phyloP scores from a whole-genome alignment of 2,329 filamentous ascomycete species.

The Neocucurbitaria cava region DNA sequence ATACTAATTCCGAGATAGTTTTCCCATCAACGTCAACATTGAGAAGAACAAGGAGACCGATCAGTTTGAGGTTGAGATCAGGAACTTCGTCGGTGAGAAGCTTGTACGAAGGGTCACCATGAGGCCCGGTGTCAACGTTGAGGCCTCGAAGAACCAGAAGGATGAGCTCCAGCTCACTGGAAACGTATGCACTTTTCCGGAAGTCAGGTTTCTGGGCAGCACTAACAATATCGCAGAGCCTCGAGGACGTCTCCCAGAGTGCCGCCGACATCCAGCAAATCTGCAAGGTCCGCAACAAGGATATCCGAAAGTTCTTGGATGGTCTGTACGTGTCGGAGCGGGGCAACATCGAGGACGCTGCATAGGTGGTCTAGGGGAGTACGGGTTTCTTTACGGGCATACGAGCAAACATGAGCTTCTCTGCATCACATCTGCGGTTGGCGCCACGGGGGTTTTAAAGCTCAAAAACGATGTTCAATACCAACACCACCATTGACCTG shows the following conservation, averaged over 20 bases:
- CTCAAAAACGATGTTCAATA: conserved; percentile 50
- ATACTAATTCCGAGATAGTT: conserved; percentile 55
- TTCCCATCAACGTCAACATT: conserved; percentile 99
- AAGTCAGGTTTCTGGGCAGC: conserved; percentile 1
- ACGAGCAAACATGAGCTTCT: conserved; percentile 50
- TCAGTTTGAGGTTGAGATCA: conserved; percentile 92
- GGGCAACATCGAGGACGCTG: conserved; percentile 84
- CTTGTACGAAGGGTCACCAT: conserved; percentile 91
- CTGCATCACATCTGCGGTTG: conserved; percentile 49
- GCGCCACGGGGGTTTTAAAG: conserved; percentile 46
- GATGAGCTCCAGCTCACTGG: conserved; percentile 93
- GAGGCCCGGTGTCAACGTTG: conserved; percentile 88
- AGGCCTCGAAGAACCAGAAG: conserved; percentile 91
- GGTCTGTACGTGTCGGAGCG: conserved; percentile 99
- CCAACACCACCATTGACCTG: conserved; percentile 42
- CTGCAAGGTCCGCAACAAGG: conserved; percentile 99
- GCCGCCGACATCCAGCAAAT: conserved; percentile 99
- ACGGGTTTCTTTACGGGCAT: conserved; percentile 51
- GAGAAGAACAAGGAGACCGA: conserved; percentile 95
- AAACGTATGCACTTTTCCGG: conserved; percentile 62
- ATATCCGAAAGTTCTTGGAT: conserved; percentile 99
- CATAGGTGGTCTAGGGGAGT: conserved; percentile 41
- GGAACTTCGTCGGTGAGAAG: conserved; percentile 85
- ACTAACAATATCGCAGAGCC: conserved; percentile 58
- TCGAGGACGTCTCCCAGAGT: conserved; percentile 97